These are phyloP conservation scores for Phytophthora agathidicida DNA, from an alignment of 352 stramenopile genomes.

Conservation along the genomic window DNA sequence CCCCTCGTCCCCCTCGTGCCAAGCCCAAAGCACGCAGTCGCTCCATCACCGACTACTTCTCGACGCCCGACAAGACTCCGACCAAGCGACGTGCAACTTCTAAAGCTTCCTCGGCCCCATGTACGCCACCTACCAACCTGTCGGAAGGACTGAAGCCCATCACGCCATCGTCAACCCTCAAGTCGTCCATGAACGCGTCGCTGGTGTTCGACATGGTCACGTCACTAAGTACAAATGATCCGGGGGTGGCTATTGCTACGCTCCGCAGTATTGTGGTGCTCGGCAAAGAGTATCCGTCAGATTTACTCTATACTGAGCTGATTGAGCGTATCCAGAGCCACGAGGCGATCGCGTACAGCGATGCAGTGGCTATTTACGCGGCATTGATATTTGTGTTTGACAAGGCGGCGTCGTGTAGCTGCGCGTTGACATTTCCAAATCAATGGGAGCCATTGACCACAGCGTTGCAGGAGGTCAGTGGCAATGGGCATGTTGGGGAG, in stretches of 20 bases:
- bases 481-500: slow-evolving; percentile 35
- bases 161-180: slow-evolving; percentile 58
- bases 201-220: slow-evolving; percentile 86
- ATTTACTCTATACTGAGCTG: slow-evolving; percentile 80
- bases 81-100: slow-evolving; percentile 44
- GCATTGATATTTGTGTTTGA: slow-evolving; percentile 87
- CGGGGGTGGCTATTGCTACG: slow-evolving; percentile 73
- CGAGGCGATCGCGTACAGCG: slow-evolving; percentile 67
- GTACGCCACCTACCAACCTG: slow-evolving; percentile 21
- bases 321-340: slow-evolving; percentile 82
- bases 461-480: slow-evolving; percentile 63
- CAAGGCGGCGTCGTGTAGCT: slow-evolving; percentile 69
- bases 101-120: slow-evolving; percentile 3
- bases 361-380: slow-evolving; percentile 78
- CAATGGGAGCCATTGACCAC: slow-evolving; percentile 70
- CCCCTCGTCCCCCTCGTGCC: slow-evolving; percentile 1
- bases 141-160: slow-evolving; percentile 54
- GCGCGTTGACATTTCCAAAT: slow-evolving; percentile 64
- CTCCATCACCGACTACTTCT: slow-evolving; percentile 28
- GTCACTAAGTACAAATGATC: slow-evolving; percentile 85
- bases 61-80: slow-evolving; percentile 17
- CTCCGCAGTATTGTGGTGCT: slow-evolving; percentile 84
- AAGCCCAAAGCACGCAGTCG: slow-evolving; percentile 26
- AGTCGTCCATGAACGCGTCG: slow-evolving; percentile 84
- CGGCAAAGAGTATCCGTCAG: slow-evolving; percentile 83